Percentiles rank a stretch among this genome's conserved stretches.
Evolutionary conservation across 306 rosid genomes (phyloP).

Genomic region (Acacia confusa): DNA sequence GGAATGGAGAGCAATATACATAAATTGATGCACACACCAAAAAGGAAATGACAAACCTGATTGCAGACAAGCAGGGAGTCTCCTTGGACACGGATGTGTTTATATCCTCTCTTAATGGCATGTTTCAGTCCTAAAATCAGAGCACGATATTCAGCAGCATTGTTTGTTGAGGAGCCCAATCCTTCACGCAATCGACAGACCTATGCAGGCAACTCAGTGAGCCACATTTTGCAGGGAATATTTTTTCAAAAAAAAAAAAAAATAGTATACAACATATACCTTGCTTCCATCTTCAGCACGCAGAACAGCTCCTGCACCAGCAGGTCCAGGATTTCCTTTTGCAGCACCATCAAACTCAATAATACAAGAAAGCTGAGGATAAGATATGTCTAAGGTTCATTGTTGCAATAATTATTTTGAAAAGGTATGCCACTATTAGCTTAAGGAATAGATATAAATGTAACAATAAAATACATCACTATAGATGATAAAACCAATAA

Average conservation of each 20-base stretch:
- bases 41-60: conserved; percentile 66
- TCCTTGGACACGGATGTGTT: conserved; percentile 59
- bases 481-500: conserved; percentile 2
- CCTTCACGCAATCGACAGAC: conserved; percentile 74
- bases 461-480: too few species aligned
- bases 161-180: conserved; percentile 67
- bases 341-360: conserved; percentile 87
- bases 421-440: not conserved
- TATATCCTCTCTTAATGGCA: conserved; percentile 65
- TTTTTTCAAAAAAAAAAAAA: not conserved
- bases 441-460: not conserved
- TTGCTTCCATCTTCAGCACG: conserved; percentile 70
- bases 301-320: conserved; percentile 93
- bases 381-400: conserved; percentile 11
- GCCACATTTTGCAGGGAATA: conserved; percentile 18
- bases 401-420: not conserved
- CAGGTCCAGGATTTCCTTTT: conserved; percentile 91
- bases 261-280: conserved; percentile 41
- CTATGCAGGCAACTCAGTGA: conserved; percentile 41
- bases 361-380: conserved; percentile 59
- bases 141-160: conserved; percentile 81
- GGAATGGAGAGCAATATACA: not conserved
- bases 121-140: conserved; percentile 69
- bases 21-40: not conserved
- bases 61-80: conserved; percentile 84